Conservation (phyloP, 2,329 filamentous ascomycete species). For the Penicillium sumatraense region DNA sequence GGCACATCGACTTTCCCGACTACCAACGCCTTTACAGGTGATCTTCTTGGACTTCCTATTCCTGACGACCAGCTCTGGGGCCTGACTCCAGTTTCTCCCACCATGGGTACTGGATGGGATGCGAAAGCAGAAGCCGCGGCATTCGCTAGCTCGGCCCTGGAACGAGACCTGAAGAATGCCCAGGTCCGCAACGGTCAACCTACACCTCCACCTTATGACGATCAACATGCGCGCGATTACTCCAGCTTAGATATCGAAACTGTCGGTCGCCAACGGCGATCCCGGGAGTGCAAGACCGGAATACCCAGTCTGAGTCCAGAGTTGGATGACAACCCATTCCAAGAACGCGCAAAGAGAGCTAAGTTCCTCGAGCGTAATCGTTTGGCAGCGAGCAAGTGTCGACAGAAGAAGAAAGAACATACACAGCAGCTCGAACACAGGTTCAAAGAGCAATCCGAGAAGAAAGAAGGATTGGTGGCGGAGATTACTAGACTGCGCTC, state of each 20-base stretch:
- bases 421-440: conserved; percentile 54
- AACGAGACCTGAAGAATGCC: conserved; percentile 38
- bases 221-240: conserved; percentile 23
- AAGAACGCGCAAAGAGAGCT: conserved; percentile 50
- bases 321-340: conserved; percentile 26
- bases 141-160: conserved; percentile 32
- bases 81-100: conserved; percentile 35
- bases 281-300: conserved; percentile 19
- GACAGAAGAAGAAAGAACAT: conserved; percentile 66
- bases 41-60: conserved; percentile 34
- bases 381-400: conserved; percentile 63
- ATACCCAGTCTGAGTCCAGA: conserved; percentile 28
- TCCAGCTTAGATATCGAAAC: conserved; percentile 24
- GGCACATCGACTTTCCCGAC: conserved; percentile 19
- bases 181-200: conserved; percentile 46
- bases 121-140: conserved; percentile 27
- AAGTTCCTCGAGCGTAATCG: conserved; percentile 64
- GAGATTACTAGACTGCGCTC: conserved; percentile 42
- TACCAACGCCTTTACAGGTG: conserved; percentile 29
- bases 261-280: conserved; percentile 22
- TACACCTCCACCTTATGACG: conserved; percentile 41
- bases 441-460: conserved; percentile 41
- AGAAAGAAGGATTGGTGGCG: conserved; percentile 35
- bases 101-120: conserved; percentile 30
- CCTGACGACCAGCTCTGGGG: conserved; percentile 37